These are phyloP conservation scores for Cytospora chrysosperma DNA, from an alignment of 2,329 filamentous ascomycete species.

Conservation along the genomic window DNA sequence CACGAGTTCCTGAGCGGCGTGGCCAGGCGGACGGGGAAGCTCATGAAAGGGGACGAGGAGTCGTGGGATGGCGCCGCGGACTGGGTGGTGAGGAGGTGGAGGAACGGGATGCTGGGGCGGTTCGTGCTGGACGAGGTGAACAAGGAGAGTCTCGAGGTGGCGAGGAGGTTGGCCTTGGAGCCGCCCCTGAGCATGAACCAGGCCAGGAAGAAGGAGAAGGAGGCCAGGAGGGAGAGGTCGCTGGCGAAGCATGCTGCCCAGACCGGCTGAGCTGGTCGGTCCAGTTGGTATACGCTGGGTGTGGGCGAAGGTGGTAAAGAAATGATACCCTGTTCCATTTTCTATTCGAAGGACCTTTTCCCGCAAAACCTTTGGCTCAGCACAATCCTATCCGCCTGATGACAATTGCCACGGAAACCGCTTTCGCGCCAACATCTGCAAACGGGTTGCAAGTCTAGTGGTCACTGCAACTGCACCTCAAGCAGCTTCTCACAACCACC, in stretches of 20 bases:
- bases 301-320: neutral
- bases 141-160: slow-evolving; percentile 52
- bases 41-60: slow-evolving; percentile 70
- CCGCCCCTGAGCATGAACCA: slow-evolving; percentile 63
- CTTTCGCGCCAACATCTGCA: neutral
- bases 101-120: slow-evolving; percentile 69
- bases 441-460: neutral
- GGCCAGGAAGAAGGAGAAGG: slow-evolving; percentile 66
- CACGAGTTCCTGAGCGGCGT: slow-evolving; percentile 67
- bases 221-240: slow-evolving; percentile 45
- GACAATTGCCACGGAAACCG: too few relatives aligned
- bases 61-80: slow-evolving; percentile 72
- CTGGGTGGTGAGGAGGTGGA: slow-evolving; percentile 81
- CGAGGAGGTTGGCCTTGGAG: slow-evolving; percentile 48
- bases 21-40: slow-evolving; percentile 70
- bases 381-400: neutral
- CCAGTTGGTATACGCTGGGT: neutral
- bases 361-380: neutral
- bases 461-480: neutral
- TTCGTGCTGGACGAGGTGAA: slow-evolving; percentile 79
- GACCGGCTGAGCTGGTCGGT: slow-evolving; percentile 4
- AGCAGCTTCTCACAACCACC: too few relatives aligned
- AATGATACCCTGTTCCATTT: slow-evolving; percentile 21
- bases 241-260: slow-evolving; percentile 32
- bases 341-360: neutral